These are phyloP conservation scores for Penicillium hordei DNA, from an alignment of 2,329 filamentous ascomycete genomes.

Conservation along the genomic window DNA sequence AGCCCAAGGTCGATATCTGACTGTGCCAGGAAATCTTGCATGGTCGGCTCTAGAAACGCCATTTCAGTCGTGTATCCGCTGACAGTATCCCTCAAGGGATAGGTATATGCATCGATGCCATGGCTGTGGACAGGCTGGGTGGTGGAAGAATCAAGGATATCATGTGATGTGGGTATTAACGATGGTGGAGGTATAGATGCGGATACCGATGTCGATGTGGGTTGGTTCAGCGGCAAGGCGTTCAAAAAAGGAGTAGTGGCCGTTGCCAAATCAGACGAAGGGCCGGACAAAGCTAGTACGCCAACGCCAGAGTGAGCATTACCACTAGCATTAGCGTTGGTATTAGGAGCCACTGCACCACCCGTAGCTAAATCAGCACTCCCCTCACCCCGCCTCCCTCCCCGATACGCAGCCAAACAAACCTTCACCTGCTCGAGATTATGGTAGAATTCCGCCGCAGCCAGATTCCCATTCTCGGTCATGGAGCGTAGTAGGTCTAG, in stretches of 20 bases:
- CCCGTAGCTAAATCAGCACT: not conserved
- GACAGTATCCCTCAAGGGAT: conserved; percentile 25
- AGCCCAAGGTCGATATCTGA: conserved; percentile 39
- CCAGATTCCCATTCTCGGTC: conserved; percentile 39
- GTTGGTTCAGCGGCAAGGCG: not conserved
- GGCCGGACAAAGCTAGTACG: not conserved
- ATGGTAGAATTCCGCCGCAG: conserved; percentile 36
- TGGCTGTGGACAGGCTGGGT: conserved; percentile 1
- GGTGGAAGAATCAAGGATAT: conserved; percentile 6
- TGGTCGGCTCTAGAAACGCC: conserved; percentile 41
- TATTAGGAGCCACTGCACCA: not conserved
- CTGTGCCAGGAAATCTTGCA: conserved; percentile 42
- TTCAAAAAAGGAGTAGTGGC: not conserved
- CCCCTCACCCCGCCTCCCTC: not conserved
- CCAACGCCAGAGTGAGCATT: not conserved
- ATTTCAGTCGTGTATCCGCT: conserved; percentile 39
- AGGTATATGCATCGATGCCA: conserved; percentile 10
- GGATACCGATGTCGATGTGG: not conserved
- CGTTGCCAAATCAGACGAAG: not conserved
- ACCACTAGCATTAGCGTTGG: not conserved
- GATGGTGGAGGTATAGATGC: conserved; percentile 4
- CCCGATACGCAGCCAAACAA: conserved; percentile 30
- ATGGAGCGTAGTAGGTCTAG: conserved; percentile 35
- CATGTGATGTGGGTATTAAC: conserved; percentile 5
- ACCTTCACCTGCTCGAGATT: conserved; percentile 36